These are phyloP conservation scores for Coemansia umbellata DNA, from an alignment of 192 early-diverging fungal genomes.

Conservation along the genomic window DNA sequence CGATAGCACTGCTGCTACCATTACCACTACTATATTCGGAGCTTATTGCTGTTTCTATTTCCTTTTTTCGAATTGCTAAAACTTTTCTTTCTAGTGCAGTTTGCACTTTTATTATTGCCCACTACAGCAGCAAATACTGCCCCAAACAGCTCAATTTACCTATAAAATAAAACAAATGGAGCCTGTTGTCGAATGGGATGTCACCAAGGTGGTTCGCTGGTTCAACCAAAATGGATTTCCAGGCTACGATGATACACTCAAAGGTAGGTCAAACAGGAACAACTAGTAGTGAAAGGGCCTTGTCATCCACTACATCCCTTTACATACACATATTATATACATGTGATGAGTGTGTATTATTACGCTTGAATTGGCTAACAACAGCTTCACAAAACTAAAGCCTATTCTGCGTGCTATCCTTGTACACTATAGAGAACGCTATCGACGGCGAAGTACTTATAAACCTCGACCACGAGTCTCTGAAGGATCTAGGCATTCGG, in stretches of 20 bases:
- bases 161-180: constrained; percentile 41
- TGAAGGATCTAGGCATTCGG: constrained; percentile 81
- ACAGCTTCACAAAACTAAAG: not conserved
- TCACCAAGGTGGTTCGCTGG: constrained; percentile 38
- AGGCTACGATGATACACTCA: constrained; percentile 41
- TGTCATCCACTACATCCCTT: not conserved
- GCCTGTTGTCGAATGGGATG: constrained; percentile 46
- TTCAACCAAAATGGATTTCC: constrained; percentile 51
- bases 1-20: no score
- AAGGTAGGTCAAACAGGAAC: no score
- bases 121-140: no score
- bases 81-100: not conserved
- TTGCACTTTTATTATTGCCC: no score
- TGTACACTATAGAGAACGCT: constrained; percentile 81
- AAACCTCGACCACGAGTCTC: constrained; percentile 84
- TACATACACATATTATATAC: not conserved
- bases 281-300: no score
- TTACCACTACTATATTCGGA: no score
- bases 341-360: no score
- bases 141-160: no score
- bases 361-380: no score
- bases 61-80: not conserved
- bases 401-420: not conserved
- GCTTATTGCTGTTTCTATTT: not conserved
- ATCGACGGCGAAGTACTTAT: constrained; percentile 87